A percentile compares a stretch with the other conserved stretches of the same genome.
Evolutionary conservation across 2,329 filamentous ascomycete species (phyloP).

Genomic region (Penicillium crustosum): DNA sequence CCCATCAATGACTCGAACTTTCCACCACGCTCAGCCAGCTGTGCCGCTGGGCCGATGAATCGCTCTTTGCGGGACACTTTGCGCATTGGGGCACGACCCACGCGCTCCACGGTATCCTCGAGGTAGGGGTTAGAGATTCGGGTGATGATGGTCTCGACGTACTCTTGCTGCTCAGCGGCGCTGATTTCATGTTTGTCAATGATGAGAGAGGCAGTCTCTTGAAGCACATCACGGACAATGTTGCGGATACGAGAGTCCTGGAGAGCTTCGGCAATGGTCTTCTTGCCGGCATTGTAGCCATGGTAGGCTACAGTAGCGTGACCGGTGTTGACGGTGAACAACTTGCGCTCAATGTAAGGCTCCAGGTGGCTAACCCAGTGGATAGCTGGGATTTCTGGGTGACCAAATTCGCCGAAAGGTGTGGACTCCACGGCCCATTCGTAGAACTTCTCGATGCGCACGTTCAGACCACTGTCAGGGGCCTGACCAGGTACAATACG

Average conservation of each 20-base stretch:
- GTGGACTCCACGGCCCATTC: constrained; percentile 95
- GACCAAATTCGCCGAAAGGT: constrained; percentile 71
- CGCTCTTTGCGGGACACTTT: constrained; percentile 95
- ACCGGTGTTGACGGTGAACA: constrained; percentile 98
- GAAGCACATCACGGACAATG: constrained; percentile 75
- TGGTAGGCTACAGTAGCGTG: constrained; percentile 97
- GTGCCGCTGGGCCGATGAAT: constrained; percentile 86
- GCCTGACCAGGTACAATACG: constrained; percentile 94
- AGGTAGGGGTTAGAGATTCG: constrained; percentile 92
- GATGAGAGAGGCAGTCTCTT: constrained; percentile 84
- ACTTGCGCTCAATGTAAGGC: constrained; percentile 98
- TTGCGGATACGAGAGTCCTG: constrained; percentile 75
- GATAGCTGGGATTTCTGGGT: constrained; percentile 79
- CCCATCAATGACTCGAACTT: constrained; percentile 72
- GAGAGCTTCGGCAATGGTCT: constrained; percentile 85
- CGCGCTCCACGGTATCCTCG: constrained; percentile 90
- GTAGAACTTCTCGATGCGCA: constrained; percentile 97
- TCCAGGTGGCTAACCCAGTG: constrained; percentile 89
- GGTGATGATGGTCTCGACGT: constrained; percentile 87
- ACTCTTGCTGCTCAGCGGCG: constrained; percentile 72
- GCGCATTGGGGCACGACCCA: constrained; percentile 88
- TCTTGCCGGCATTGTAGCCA: constrained; percentile 81
- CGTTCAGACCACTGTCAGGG: constrained; percentile 74
- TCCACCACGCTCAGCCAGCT: constrained; percentile 79
- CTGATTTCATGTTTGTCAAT: constrained; percentile 81